Conservation (phyloP, 345 rosid genomes). For the Rubroshorea leprosula region DNA sequence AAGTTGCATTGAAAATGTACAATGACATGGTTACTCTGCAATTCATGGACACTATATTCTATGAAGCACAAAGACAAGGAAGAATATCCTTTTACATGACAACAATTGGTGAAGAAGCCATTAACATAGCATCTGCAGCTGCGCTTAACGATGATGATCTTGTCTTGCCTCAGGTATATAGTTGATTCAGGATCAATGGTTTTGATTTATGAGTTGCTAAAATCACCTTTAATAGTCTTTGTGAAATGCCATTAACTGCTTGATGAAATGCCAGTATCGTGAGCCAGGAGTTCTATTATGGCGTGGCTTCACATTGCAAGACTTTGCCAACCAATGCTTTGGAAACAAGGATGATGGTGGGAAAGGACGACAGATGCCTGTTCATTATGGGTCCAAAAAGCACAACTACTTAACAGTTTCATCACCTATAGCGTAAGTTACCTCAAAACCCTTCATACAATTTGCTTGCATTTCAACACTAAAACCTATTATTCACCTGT, state of each 20-base stretch:
- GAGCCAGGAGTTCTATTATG: conserved; percentile 63
- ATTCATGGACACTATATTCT: conserved; percentile 39
- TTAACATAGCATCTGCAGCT: conserved; percentile 53
- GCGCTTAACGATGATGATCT: conserved; percentile 41
- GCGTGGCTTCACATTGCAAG: conserved; percentile 81
- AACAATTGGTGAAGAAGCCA: conserved; percentile 53
- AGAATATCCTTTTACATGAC: conserved; percentile 51
- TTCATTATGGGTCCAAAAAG: conserved; percentile 76
- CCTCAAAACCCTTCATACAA: too few species aligned
- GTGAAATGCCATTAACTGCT: too few species aligned
- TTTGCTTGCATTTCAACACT: too few species aligned
- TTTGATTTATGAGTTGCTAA: too few species aligned
- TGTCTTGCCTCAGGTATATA: conserved; percentile 40
- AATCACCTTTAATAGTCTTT: too few species aligned
- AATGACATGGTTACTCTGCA: conserved; percentile 43
- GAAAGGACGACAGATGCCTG: conserved; percentile 85
- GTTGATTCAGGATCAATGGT: too few species aligned
- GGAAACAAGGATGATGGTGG: conserved; percentile 69
- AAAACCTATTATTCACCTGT: too few species aligned
- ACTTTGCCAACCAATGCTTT: conserved; percentile 63
- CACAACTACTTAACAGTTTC: conserved; percentile 71
- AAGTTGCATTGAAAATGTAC: conserved; percentile 43
- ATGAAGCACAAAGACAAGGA: conserved; percentile 62
- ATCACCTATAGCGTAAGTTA: conserved; percentile 59
- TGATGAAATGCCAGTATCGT: conserved; percentile 33